Base-by-base conservation (phyloP, 2,329 filamentous ascomycete species). In the Colletotrichum sidae region DNA sequence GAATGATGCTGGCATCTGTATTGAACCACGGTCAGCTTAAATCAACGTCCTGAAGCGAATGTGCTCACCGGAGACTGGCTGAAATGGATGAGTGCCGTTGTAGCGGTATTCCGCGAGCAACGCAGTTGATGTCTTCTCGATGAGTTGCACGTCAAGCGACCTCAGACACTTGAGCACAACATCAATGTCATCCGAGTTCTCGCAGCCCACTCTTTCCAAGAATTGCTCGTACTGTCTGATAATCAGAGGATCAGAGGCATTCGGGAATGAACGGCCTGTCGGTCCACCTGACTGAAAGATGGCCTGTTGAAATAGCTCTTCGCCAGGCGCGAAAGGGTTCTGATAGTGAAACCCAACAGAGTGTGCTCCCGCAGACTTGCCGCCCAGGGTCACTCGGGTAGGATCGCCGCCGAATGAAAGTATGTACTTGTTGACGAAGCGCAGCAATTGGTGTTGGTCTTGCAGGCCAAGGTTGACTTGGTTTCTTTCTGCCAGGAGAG, bases 381-480 rank as follows among this genome's bases (percentile, higher is more conserved):
- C 86, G 61, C 81, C 81, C 15, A 88, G 80, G 0, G 84, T 87
- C 0, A 89, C 83, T 7, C 82, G 78, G 2, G 72, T 68, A 0
- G 80, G 78, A 56, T 88, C 81, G 3, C 86, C 86, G 0, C 86
- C 85, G 57, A 89, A 88, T 2, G 77, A 71, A 2, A 73, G 69
- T 55, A 88, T 85, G 64, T 88, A 74, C 8, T 77, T 77, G 53
- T 86, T 81, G 0, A 88, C 81, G 78, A 86, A 88, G 68, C 82
- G 71, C 2, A 89, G 72, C 2, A 83, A 81, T 4, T 81, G 80
- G 12, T 80, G 78, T 68, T 87, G 84, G 63, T 88, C 86, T 3
- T 84, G 75, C 0, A 88, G 72, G 0, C 86, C 86, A 1, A 83
- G 81, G 63, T 89, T 89, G 8, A 85, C 60, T 15, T 80, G 56